Evolutionary conservation across 768 basidiomycete genomes (phyloP).

Genomic region (Kwoniella botswanensis): DNA sequence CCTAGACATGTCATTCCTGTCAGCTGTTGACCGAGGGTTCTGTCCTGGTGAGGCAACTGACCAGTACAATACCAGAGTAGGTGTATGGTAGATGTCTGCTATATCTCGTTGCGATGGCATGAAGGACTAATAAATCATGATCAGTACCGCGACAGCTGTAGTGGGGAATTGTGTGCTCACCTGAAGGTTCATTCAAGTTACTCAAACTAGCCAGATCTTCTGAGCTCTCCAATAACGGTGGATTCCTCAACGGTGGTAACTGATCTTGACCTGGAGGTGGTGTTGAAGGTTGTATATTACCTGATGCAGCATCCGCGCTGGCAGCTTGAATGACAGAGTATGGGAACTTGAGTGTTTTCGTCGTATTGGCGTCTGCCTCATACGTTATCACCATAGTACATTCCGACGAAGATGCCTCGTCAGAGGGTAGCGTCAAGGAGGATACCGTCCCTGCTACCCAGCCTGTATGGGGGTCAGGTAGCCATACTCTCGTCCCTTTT

Average conservation of each 20-base stretch:
- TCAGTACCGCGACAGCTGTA: neutral
- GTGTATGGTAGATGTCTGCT: constrained; percentile 97
- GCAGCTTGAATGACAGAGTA: constrained; percentile 36
- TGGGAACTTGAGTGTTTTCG: constrained; percentile 45
- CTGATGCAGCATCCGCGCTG: constrained; percentile 26
- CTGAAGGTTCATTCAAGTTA: constrained; percentile 96
- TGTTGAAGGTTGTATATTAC: constrained; percentile 31
- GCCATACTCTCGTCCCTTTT: constrained; percentile 57
- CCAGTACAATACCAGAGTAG: constrained; percentile 94
- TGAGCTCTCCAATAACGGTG: constrained; percentile 91
- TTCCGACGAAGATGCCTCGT: constrained; percentile 32
- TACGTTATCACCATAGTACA: constrained; percentile 36
- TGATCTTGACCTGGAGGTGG: constrained; percentile 47
- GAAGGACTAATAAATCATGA: constrained; percentile 71
- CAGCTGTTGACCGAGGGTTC: neutral
- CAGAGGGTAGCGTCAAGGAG: constrained; percentile 41
- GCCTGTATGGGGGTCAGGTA: constrained; percentile 50
- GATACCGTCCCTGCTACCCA: constrained; percentile 54
- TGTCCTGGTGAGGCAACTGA: constrained; percentile 6
- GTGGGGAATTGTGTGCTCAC: constrained; percentile 61
- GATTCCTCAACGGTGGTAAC: constrained; percentile 95
- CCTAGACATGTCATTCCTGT: constrained; percentile 54
- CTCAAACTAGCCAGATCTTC: constrained; percentile 98
- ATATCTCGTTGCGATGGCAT: constrained; percentile 96
- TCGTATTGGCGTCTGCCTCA: constrained; percentile 27